These are phyloP conservation scores for Penicillium simplicissimum DNA, from an alignment of 495 filamentous ascomycete species.

Conservation along the genomic window DNA sequence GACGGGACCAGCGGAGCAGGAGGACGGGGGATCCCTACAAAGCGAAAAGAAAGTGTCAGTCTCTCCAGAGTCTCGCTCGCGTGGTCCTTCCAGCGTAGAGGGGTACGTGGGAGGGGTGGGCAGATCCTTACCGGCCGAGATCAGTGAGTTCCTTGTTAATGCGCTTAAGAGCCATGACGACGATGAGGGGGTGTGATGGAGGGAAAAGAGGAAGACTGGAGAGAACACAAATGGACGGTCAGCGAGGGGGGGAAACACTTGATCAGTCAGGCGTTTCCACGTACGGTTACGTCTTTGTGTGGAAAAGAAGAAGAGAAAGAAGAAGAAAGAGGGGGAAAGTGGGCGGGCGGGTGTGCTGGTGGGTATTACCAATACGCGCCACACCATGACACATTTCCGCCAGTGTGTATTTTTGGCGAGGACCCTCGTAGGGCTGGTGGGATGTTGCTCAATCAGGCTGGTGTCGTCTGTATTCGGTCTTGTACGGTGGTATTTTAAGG, in stretches of 20 bases:
- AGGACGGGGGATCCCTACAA: slow-evolving; percentile 91
- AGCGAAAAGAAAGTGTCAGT: slow-evolving; percentile 15
- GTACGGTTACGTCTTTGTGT: slow-evolving; percentile 39
- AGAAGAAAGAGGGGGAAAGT: slow-evolving; percentile 33
- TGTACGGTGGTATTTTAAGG: background rate
- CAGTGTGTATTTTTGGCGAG: slow-evolving; percentile 3
- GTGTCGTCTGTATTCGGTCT: background rate
- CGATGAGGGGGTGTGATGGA: slow-evolving; percentile 23
- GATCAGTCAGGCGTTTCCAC: slow-evolving; percentile 15
- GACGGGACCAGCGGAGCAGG: slow-evolving; percentile 94
- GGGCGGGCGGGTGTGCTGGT: slow-evolving; percentile 21
- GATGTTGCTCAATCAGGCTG: background rate
- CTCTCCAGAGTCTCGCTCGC: slow-evolving; percentile 3
- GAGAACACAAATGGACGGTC: slow-evolving; percentile 13
- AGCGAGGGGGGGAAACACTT: slow-evolving; percentile 1
- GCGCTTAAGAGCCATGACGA: slow-evolving; percentile 94
- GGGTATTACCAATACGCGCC: slow-evolving; percentile 32
- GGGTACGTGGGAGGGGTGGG: background rate
- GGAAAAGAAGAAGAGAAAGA: slow-evolving; percentile 32
- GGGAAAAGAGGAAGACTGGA: slow-evolving; percentile 8
- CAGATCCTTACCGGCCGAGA: slow-evolving; percentile 82
- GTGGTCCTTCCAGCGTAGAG: background rate
- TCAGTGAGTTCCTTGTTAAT: slow-evolving; percentile 99
- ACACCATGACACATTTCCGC: slow-evolving; percentile 21
- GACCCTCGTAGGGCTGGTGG: slow-evolving; percentile 11